Evolutionary conservation across 2,329 filamentous ascomycete species (phyloP), one percentile per base, ranked within the genome.

Genomic region (Thelonectria olida): DNA sequence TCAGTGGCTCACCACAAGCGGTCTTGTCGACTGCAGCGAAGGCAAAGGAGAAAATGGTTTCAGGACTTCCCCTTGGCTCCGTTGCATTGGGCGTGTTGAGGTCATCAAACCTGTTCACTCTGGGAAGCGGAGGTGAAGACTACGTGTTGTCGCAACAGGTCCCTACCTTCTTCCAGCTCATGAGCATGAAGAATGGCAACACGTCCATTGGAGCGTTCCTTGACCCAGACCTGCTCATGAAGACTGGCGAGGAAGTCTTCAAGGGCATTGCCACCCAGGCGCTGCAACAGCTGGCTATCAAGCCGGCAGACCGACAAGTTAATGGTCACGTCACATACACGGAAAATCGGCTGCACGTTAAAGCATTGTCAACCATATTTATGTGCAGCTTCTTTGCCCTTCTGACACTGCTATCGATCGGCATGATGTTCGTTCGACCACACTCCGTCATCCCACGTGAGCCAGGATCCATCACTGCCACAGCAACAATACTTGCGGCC

Each of bases 131-230:
- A 31, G 66, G 65, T 2, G 36, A 65, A 5, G 62, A 71, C 49
- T 62, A 61, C 51, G 58, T 61, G 12, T 34, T 72, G 12, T 70
- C 68, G 7, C 42, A 61, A 19, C 61, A 62, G 19, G 68, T 71
- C 1, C 67, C 64, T 5, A 67, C 69, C 0, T 71, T 73, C 28
- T 73, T 73, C 19, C 68, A 69, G 15, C 58, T 73, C 27, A 71
- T 73, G 69, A 59, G 65, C 9, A 66, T 71, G 63, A 69, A 65
- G 42, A 62, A 55, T 42, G 62, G 42, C 5, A 61, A 63, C 23
- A 36, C 53, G 4, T 56, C 59, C 0, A 45, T 63, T 4, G 50
- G 60, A 4, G 52, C 63, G 7, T 67, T 65, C 34, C 50, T 67
- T 23, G 62, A 67, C 47, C 42, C 59, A 2, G 42, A 61, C 8